Conservation (phyloP, 306 rosid species). For the Vigna nakashimae region DNA sequence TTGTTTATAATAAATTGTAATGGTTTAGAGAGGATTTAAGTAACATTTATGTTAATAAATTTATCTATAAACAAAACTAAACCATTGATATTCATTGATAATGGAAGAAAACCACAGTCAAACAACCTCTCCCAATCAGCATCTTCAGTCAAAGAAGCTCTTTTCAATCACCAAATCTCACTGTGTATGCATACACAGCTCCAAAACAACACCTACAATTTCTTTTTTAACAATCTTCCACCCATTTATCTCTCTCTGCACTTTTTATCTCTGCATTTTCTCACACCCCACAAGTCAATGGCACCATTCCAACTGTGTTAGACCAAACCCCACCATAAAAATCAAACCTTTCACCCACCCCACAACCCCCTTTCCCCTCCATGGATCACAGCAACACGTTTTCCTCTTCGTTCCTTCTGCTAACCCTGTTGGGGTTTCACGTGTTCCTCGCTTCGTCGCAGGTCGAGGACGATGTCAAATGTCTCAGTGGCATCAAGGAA, state of each 20-base stretch:
- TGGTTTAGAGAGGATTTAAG: too few species aligned
- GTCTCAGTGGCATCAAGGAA: slow-evolving; percentile 62
- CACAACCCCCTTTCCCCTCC: neutral
- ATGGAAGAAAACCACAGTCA: slow-evolving; percentile 32
- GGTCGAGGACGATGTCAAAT: slow-evolving; percentile 60
- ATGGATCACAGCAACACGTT: slow-evolving; percentile 20
- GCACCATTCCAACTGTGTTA: slow-evolving; percentile 2
- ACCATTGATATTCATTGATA: slow-evolving; percentile 3
- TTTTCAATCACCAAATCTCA: neutral
- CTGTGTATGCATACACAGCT: neutral
- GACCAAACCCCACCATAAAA: slow-evolving; percentile 33
- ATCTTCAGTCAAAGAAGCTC: neutral
- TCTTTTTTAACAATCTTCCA: neutral
- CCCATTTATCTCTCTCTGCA: neutral
- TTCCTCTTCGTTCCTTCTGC: slow-evolving; percentile 11
- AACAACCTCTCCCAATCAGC: slow-evolving; percentile 11
- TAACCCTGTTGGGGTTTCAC: slow-evolving; percentile 18
- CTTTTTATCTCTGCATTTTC: neutral
- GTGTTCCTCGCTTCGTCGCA: slow-evolving; percentile 35
- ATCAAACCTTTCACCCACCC: slow-evolving; percentile 31
- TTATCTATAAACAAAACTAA: neutral
- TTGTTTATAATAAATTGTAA: too few species aligned
- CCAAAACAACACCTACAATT: neutral
- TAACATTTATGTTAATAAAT: neutral
- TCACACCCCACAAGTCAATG: slow-evolving; percentile 3